A percentile compares a stretch with the other conserved stretches of the same genome.
Evolutionary conservation across 2,329 filamentous ascomycete genomes (phyloP).

Genomic region (Clonostachys sp.): DNA sequence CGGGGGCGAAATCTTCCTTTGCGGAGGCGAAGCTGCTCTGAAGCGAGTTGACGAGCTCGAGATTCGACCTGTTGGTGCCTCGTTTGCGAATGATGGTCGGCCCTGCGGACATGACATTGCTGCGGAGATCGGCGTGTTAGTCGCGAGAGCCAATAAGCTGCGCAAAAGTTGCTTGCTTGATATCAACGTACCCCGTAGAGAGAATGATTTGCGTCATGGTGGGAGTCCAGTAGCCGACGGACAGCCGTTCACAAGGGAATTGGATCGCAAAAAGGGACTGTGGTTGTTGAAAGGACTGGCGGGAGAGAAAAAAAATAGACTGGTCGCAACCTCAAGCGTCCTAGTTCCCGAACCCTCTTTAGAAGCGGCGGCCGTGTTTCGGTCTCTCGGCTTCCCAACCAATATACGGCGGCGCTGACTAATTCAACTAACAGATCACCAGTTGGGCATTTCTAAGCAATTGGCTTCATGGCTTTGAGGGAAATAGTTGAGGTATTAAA

Average conservation of each 20-base stretch:
- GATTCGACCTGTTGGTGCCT: conserved; percentile 78
- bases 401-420: no score
- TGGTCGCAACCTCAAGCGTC: no score
- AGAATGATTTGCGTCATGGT: conserved; percentile 74
- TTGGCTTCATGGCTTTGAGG: no score
- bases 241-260: neutral
- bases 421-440: no score
- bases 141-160: conserved; percentile 2
- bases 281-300: no score
- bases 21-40: conserved; percentile 77
- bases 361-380: no score
- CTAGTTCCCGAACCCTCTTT: no score
- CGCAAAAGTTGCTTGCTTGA: neutral
- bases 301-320: no score
- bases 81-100: conserved; percentile 80
- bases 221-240: conserved; percentile 3
- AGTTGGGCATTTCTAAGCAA: no score
- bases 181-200: conserved; percentile 69
- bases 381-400: no score
- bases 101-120: conserved; percentile 81
- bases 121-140: conserved; percentile 13
- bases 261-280: no score
- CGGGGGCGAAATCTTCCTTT: conserved; percentile 53
- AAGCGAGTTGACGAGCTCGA: conserved; percentile 85
- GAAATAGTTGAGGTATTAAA: no score